Evolutionary conservation across 2,329 filamentous ascomycete species (phyloP), one percentile per base, ranked within the genome.

Genomic region (Talaromyces amestolkiae): DNA sequence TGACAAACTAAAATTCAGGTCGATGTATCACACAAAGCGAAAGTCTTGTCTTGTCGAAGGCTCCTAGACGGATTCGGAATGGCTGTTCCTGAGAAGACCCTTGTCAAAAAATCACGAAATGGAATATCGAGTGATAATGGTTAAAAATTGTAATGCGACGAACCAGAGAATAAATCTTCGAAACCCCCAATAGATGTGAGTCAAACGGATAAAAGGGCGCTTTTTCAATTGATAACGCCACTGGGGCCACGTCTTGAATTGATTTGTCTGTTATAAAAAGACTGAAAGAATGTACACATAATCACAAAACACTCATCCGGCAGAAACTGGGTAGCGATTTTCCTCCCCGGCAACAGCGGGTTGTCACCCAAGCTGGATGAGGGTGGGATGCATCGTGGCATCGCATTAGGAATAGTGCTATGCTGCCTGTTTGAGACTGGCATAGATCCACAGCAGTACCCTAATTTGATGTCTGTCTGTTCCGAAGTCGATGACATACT

Each of bases 231-330:
- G 65, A 59, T 39, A 39, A 65, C 73, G 65, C 74, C 68, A 79
- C 79, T 79, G 77, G 65, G 77, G 71, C 78, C 78, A 80, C 78
- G 77, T 80, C 74, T 77, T 72, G 70, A 68, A 68, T 73, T 68
- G 68, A 71, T 72, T 72, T 72, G 72, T 56, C 39, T 69, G 67
- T 70, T 63, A 33, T 47, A 47, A 15, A 47, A 49, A 61, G 22
- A n/a, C 41, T 47, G 33, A 33, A 58, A 61, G 24, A 59, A 41
- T 54, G 39, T 56, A 56, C 53, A 56, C 33, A 56, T 15, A 56
- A n/a, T 56, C 33, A 61, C 41, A 54, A 62, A 61, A 41, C 43
- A 47, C 39, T 22, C 39, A 41, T 51, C 45, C 24, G 49, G 58
- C 41, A 49, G 53, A 47, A 58, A 58, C 59, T 58, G 54, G 33